These are phyloP conservation scores for Spathaspora passalidarum DNA, from an alignment of 805 yeast genomes.

Conservation along the genomic window DNA sequence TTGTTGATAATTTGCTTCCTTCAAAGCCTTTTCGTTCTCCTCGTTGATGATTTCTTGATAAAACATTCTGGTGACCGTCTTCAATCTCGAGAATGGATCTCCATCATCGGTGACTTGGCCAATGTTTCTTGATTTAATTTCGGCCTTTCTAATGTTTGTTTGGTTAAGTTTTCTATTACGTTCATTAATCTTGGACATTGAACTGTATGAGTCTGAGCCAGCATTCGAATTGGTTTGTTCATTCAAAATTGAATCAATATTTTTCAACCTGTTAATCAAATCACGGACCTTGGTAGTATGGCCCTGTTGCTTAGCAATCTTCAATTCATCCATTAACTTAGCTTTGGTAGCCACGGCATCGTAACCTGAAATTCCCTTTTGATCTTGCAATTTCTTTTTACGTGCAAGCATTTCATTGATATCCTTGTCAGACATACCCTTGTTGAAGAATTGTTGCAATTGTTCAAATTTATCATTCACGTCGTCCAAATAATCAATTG, in stretches of 20 bases:
- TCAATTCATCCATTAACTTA: constrained; percentile 66
- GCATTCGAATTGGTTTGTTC: constrained; percentile 28
- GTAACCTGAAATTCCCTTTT: constrained; percentile 29
- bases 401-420: constrained; percentile 75
- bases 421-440: constrained; percentile 67
- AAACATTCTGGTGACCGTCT: constrained; percentile 83
- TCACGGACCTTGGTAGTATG: constrained; percentile 30
- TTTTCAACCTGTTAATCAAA: constrained; percentile 34
- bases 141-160: constrained; percentile 76
- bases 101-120: constrained; percentile 36
- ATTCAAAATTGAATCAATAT: constrained; percentile 47
- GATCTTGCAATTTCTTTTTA: constrained; percentile 52
- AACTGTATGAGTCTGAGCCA: constrained; percentile 34
- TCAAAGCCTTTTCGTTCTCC: constrained; percentile 58
- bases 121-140: constrained; percentile 53
- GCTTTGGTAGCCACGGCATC: constrained; percentile 77
- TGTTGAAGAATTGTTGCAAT: constrained; percentile 58
- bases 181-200: constrained; percentile 72
- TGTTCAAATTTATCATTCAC: constrained; percentile 63
- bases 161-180: constrained; percentile 83
- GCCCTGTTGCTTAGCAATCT: constrained; percentile 65
- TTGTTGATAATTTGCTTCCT: constrained; percentile 46
- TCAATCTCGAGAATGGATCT: constrained; percentile 87
- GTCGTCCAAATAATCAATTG: constrained; percentile 61
- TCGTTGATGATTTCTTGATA: constrained; percentile 57